Evolutionary conservation across 2,329 filamentous ascomycete genomes (phyloP), one percentile per base, ranked within the genome.

Genomic region (Hymenoscyphus occultus): DNA sequence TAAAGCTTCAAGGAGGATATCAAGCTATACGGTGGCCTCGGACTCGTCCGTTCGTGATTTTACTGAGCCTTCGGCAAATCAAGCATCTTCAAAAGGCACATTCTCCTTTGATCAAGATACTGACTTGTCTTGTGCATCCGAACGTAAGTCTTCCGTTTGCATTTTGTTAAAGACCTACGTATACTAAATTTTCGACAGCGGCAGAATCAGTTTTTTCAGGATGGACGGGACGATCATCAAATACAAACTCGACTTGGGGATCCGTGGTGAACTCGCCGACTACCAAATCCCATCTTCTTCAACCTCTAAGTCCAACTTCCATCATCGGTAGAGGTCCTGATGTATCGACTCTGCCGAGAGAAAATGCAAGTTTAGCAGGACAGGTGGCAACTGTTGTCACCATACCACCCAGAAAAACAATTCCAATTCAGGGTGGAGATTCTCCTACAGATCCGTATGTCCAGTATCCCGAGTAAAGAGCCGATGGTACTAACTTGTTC

Each of bases 171-270:
- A 22, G 22, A 22, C 22, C 10, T 60, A 13, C 2, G 60, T 51
- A 54, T 32, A 45, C 70, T 72, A 62, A 70, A 65, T 56, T 4
- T 14, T 45, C 22, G 5, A 45, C 66, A 62, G 74, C 69, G n/a
- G 65, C 68, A 76, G 82, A 81, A 61, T 83, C 82, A 4, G 76
- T 79, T 2, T 72, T 80, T 39, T 82, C 81, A 0, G 80, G 76
- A 68, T 78, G 79, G 74, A 82, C 81, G 22, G 76, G 79, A 19
- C 71, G 65, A 56, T 72, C 72, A 40, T 74, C 71, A 12, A 74
- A 75, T 16, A 75, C 74, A 13, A 76, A 75, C 7, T 76, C 77
- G 10, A 75, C 74, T 19, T 76, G 73, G 59, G 71, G 71, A 3
- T 77, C 76, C 5, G 65, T 72, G 10, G 67, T 72, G 14, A 76